Evolutionary conservation across 2,329 filamentous ascomycete genomes (phyloP).

Genomic region (Pseudocercospora eumusae): DNA sequence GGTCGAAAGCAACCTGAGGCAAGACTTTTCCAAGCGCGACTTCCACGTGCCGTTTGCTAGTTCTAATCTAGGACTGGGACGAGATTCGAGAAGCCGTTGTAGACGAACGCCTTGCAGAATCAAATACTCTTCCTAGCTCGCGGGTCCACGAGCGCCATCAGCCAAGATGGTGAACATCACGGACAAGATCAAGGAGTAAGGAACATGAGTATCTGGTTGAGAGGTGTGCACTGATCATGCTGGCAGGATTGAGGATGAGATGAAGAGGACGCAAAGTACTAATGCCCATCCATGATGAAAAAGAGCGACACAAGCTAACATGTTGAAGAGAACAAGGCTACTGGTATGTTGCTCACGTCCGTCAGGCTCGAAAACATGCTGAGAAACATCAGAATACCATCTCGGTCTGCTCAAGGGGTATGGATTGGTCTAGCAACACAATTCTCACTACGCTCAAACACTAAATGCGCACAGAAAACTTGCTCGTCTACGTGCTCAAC

Average conservation of each 20-base stretch:
- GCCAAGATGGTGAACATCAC: constrained; percentile 94
- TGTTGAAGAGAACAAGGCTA: constrained; percentile 89
- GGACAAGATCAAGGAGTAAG: constrained; percentile 99
- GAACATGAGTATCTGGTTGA: constrained; percentile 13
- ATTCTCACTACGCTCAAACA: not conserved
- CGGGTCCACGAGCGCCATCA: constrained; percentile 22
- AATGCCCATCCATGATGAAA: constrained; percentile 11
- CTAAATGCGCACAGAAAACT: constrained; percentile 70
- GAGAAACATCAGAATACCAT: constrained; percentile 77
- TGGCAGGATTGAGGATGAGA: constrained; percentile 97
- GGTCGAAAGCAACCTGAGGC: not conserved
- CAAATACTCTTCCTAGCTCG: constrained; percentile 9
- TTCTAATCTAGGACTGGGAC: not conserved
- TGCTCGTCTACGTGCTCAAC: constrained; percentile 86
- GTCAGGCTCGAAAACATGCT: constrained; percentile 31
- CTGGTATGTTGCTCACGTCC: constrained; percentile 63
- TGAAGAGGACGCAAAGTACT: constrained; percentile 97
- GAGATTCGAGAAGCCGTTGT: no score
- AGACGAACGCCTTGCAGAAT: not conserved
- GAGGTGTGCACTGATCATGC: constrained; percentile 28
- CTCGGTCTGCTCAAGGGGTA: constrained; percentile 96
- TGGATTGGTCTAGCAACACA: constrained; percentile 30
- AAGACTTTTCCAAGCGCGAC: not conserved
- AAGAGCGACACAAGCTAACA: constrained; percentile 38
- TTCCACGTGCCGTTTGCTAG: not conserved